Evolutionary conservation across 148 eudicot genomes (phyloP), one percentile per base, ranked within the genome.

Genomic region (Drosera capensis): DNA sequence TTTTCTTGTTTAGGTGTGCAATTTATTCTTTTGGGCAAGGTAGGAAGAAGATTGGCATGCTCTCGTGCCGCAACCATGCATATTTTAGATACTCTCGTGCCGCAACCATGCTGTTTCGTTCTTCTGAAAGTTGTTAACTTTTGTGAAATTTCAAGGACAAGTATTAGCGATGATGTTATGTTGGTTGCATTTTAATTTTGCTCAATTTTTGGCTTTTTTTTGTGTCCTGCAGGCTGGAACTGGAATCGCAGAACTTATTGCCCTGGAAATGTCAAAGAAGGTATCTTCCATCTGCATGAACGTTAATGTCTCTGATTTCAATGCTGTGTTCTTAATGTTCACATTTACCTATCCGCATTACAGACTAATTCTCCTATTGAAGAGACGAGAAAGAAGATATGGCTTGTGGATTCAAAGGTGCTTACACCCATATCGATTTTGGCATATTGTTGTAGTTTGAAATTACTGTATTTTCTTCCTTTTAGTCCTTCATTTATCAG

Each of bases 371-470:
- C 50, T 46, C 78, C 88, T 6, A 25, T 86, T 16, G 94, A 79
- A 62, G 79, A 86, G 67, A 56, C 66, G 21, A 69, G 96, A 46
- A 76, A 86, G 62, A 86, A 69, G 72, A 76, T 86, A 56, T 86
- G 94, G 94, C 88, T 86, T 8, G 87, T 86, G 17, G 96, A 86
- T 68, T 81, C 96, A 8, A 86, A 82, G 80, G 94, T 82, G 64
- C 5, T 20, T 8, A 23, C 20, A 3, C 17, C 16, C 17, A 39
- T 1, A 6, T 20, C 17, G 43, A 7, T 14, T 39, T 14, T 7
- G 8, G 17, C 17, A 13, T 14, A 39, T 14, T 14, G 6, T 14
- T 11, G 17, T 13, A 1, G 17, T 7, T 13, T 39, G n/a, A 14
- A 16, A 13, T 39, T 17, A 1, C 1, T 1, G 5, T 12, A n/a